Evolutionary conservation across 257 asterid species (phyloP).

Genomic region (Fraxinus anomala): DNA sequence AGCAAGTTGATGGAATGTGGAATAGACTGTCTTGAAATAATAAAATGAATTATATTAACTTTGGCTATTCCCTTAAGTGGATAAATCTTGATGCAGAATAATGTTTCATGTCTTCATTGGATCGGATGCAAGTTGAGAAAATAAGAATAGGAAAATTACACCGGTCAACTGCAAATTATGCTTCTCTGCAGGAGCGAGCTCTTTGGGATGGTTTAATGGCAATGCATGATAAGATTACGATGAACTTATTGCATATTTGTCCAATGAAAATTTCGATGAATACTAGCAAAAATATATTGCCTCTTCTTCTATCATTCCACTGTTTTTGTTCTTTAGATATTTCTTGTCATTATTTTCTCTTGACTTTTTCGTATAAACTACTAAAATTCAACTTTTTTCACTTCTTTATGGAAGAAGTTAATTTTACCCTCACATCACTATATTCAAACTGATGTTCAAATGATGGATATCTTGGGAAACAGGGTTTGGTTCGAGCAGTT

Average conservation of each 20-base stretch:
- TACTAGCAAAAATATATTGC: background rate
- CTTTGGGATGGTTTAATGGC: slow-evolving; percentile 99
- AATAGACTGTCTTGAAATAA: background rate
- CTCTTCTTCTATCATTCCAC: background rate
- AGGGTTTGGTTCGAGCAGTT: slow-evolving; percentile 91
- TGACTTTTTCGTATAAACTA: background rate
- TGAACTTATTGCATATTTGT: slow-evolving; percentile 17
- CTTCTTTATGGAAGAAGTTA: background rate
- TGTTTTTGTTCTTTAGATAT: background rate
- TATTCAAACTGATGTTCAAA: background rate
- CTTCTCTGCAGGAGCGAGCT: slow-evolving; percentile 89
- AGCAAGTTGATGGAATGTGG: background rate
- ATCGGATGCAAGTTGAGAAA: slow-evolving; percentile 71
- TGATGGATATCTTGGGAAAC: slow-evolving; percentile 16
- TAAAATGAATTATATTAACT: background rate
- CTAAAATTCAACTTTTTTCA: background rate
- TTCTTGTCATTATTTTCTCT: background rate
- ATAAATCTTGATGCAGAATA: background rate
- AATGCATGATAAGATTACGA: slow-evolving; percentile 91
- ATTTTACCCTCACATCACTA: background rate
- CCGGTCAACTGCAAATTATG: slow-evolving; percentile 98
- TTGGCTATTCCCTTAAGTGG: background rate
- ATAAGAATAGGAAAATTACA: slow-evolving; percentile 93
- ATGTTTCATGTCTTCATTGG: slow-evolving; percentile 67
- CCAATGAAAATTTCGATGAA: background rate